phyloP scores from a whole-genome alignment of 2,329 filamentous ascomycete species.

The Aureobasidium sp. region DNA sequence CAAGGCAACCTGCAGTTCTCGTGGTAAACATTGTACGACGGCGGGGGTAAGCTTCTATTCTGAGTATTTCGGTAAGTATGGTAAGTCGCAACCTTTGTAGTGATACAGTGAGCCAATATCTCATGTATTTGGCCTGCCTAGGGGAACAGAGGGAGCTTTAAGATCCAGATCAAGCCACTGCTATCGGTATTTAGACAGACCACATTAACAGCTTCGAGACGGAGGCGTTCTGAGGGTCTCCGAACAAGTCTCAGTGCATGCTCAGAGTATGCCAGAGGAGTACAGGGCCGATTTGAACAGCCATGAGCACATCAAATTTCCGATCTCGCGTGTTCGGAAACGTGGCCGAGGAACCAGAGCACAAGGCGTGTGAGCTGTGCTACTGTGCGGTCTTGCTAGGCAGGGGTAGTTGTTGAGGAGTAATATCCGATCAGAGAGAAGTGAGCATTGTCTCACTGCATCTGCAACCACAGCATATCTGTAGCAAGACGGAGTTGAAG shows the following conservation, averaged over 20 bases:
- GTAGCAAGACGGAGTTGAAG: neutral
- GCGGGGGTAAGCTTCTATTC: conserved; percentile 3
- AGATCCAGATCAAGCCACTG: neutral
- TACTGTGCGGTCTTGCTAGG: neutral
- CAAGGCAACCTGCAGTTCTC: neutral
- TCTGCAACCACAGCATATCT: neutral
- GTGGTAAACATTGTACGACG: neutral
- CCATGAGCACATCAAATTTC: neutral
- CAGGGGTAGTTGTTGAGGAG: neutral
- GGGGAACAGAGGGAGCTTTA: neutral
- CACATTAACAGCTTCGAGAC: neutral
- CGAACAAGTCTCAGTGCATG: neutral
- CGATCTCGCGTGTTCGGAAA: neutral
- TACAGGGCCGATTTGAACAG: neutral
- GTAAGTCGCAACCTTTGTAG: neutral
- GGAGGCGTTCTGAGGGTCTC: neutral
- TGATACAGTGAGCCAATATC: neutral
- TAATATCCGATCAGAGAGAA: neutral
- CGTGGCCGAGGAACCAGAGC: neutral
- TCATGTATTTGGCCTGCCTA: too few relatives aligned
- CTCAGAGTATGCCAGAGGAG: neutral
- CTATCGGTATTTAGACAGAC: neutral
- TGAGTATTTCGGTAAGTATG: neutral
- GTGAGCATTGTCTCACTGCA: neutral
- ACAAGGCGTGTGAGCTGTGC: neutral